Percentiles rank a stretch among this genome's conserved stretches.
These are phyloP conservation scores for Trametes coccinea DNA, from an alignment of 768 basidiomycete genomes.

Conservation along the genomic window DNA sequence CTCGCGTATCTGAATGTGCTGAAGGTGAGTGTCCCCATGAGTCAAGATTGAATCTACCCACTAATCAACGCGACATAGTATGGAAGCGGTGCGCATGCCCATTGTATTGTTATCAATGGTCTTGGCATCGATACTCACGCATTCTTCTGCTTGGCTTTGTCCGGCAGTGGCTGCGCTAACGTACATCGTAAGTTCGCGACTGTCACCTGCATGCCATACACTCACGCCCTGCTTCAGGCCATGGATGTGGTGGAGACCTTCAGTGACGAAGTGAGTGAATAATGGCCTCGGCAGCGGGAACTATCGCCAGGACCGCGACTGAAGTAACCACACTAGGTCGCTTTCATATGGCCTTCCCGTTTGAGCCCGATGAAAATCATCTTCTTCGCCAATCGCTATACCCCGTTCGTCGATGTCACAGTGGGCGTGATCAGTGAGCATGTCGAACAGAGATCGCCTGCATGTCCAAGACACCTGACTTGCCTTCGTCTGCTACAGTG, in stretches of 20 bases:
- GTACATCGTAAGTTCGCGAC: background rate
- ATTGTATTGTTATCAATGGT: too few species aligned
- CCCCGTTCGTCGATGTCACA: background rate
- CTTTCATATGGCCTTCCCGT: background rate
- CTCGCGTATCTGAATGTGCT: too few species aligned
- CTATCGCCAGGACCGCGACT: background rate
- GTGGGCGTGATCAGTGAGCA: background rate
- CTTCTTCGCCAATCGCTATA: background rate
- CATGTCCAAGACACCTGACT: background rate
- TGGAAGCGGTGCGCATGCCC: too few species aligned
- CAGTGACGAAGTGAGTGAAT: background rate
- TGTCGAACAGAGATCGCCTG: background rate
- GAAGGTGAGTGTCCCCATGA: too few species aligned
- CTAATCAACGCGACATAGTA: too few species aligned
- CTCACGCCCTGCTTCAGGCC: background rate
- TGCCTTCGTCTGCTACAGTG: background rate
- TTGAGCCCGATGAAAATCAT: background rate
- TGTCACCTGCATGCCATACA: too few species aligned
- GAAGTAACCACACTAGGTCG: background rate
- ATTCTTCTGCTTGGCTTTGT: too few species aligned
- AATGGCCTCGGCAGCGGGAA: background rate
- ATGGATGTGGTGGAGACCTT: constrained; percentile 1
- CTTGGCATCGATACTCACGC: too few species aligned
- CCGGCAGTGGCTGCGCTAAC: background rate
- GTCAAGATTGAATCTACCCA: too few species aligned